Conservation (phyloP, 805 yeast species). For the baker's yeast (Saccharomyces cerevisiae) region DNA sequence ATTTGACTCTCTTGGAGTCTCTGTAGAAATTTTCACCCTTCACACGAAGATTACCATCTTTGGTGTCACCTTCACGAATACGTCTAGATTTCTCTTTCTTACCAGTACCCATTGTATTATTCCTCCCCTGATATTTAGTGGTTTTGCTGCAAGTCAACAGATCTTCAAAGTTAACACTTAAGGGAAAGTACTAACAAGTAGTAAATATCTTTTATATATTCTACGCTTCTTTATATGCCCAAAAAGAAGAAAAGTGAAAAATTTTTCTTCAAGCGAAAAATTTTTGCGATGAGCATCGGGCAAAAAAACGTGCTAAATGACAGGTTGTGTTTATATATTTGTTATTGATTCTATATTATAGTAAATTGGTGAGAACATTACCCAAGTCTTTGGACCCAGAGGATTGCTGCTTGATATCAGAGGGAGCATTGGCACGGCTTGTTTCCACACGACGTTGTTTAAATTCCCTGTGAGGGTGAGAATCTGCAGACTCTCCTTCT, state of each 20-base stretch:
- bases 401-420: slow-evolving; percentile 34
- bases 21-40: slow-evolving; percentile 95
- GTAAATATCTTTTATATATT: not conserved
- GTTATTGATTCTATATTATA: slow-evolving; percentile 27
- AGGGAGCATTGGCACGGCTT: slow-evolving; percentile 55
- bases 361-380: slow-evolving; percentile 45
- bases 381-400: slow-evolving; percentile 34
- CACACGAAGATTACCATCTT: slow-evolving; percentile 86
- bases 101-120: slow-evolving; percentile 73
- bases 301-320: not conserved
- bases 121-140: slow-evolving; percentile 1
- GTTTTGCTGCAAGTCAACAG: not conserved
- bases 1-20: slow-evolving; percentile 88
- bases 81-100: slow-evolving; percentile 89
- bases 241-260: slow-evolving; percentile 5
- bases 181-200: not conserved
- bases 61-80: slow-evolving; percentile 66
- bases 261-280: slow-evolving; percentile 6
- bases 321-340: not conserved
- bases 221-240: not conserved
- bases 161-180: not conserved
- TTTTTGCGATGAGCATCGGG: slow-evolving; percentile 6
- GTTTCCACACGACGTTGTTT: slow-evolving; percentile 64
- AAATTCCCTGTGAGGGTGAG: slow-evolving; percentile 47
- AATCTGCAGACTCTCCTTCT: slow-evolving; percentile 12